phyloP scores from a whole-genome alignment of 768 basidiomycete genomes.

The Amanita fuliginea region DNA sequence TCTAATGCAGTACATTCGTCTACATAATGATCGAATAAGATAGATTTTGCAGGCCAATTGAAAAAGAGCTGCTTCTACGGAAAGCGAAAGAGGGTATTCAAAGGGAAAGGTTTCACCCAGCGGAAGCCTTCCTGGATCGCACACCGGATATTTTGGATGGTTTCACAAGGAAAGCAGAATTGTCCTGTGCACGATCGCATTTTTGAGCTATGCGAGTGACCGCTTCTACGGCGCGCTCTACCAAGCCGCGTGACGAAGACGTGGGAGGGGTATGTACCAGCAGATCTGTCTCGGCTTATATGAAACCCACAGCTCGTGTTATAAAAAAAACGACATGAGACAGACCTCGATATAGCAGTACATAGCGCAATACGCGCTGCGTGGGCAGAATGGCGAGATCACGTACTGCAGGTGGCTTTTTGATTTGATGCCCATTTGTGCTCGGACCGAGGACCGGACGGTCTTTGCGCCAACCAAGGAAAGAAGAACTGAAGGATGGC shows the following conservation, averaged over 20 bases:
- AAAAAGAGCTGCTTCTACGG: not conserved
- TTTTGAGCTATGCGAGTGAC: slow-evolving; percentile 47
- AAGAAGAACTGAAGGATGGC: slow-evolving; percentile 5
- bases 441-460: not conserved
- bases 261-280: slow-evolving; percentile 40
- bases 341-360: slow-evolving; percentile 48
- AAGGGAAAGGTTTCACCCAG: not conserved
- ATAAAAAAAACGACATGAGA: slow-evolving; percentile 4
- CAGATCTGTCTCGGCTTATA: slow-evolving; percentile 29
- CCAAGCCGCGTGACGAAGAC: slow-evolving; percentile 41
- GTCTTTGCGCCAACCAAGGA: slow-evolving; percentile 9
- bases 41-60: not conserved
- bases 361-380: slow-evolving; percentile 60
- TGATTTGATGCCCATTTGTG: not conserved
- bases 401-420: slow-evolving; percentile 23
- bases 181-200: slow-evolving; percentile 51
- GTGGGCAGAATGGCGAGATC: slow-evolving; percentile 59
- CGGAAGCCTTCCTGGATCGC: not conserved
- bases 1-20: not conserved
- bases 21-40: not conserved
- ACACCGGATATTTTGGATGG: slow-evolving; percentile 2
- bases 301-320: slow-evolving; percentile 1
- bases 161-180: slow-evolving; percentile 21
- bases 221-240: slow-evolving; percentile 47
- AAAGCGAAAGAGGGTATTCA: not conserved